Evolutionary conservation across 352 stramenopile species (phyloP).

Genomic region (Phytophthora meadii): DNA sequence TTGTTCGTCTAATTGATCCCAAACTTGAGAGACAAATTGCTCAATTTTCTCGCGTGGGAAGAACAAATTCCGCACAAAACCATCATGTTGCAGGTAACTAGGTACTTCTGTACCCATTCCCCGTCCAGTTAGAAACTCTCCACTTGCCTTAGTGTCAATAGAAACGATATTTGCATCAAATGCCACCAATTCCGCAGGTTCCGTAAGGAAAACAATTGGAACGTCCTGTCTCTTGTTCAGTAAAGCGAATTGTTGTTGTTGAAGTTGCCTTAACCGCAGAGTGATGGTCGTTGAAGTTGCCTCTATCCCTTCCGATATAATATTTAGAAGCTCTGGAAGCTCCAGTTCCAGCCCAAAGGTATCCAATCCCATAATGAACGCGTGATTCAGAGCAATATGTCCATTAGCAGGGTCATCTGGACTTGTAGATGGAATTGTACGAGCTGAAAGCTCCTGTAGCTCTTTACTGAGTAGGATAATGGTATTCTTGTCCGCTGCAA

Average conservation of each 20-base stretch:
- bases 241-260: constrained; percentile 29
- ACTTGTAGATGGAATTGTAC: not conserved
- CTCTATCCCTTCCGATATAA: constrained; percentile 26
- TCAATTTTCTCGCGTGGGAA: constrained; percentile 55
- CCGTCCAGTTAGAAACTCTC: constrained; percentile 50
- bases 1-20: constrained; percentile 68
- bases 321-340: constrained; percentile 41
- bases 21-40: constrained; percentile 58
- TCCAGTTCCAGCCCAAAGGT: constrained; percentile 36
- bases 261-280: constrained; percentile 34
- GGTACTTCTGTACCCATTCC: constrained; percentile 48
- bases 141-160: constrained; percentile 2
- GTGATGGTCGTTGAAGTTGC: constrained; percentile 20
- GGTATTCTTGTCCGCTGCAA: constrained; percentile 70
- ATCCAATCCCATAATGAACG: constrained; percentile 48
- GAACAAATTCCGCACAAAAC: constrained; percentile 66
- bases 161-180: constrained; percentile 11
- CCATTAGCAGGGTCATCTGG: constrained; percentile 16
- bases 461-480: constrained; percentile 68
- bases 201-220: constrained; percentile 54
- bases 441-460: constrained; percentile 55
- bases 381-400: constrained; percentile 34
- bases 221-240: not conserved
- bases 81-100: constrained; percentile 65
- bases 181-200: constrained; percentile 41